Conservation (phyloP, 768 basidiomycete genomes). For the Dacryopinax primogenitus region DNA sequence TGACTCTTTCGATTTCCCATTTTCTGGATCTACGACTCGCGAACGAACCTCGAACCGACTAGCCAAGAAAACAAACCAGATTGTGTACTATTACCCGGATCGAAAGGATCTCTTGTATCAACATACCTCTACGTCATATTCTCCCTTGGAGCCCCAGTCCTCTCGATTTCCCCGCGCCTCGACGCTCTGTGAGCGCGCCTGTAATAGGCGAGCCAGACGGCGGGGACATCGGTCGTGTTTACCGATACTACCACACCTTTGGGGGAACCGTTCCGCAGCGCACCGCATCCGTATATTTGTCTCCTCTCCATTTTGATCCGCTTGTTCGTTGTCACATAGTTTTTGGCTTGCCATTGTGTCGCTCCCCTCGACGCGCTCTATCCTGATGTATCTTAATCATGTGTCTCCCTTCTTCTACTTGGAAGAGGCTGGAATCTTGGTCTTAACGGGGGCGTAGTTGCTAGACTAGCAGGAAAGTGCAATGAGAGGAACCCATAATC, state of each 20-base stretch:
- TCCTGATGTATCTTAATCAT: slow-evolving; percentile 7
- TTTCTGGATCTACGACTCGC: slow-evolving; percentile 3
- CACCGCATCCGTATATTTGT: background rate
- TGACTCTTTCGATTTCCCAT: slow-evolving; percentile 3
- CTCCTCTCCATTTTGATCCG: background rate
- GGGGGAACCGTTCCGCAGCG: background rate
- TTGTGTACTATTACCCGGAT: slow-evolving; percentile 5
- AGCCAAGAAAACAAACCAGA: slow-evolving; percentile 3
- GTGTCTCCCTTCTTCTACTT: slow-evolving; percentile 1
- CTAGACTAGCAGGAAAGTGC: slow-evolving; percentile 3
- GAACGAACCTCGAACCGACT: slow-evolving; percentile 5
- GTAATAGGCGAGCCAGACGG: background rate
- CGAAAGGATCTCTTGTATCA: slow-evolving; percentile 4
- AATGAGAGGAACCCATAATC: background rate
- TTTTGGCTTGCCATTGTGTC: slow-evolving; percentile 9
- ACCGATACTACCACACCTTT: no score
- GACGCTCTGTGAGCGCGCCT: background rate
- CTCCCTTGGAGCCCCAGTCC: slow-evolving; percentile 8
- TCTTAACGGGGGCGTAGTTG: slow-evolving; percentile 6
- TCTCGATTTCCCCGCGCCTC: background rate
- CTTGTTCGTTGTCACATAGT: background rate
- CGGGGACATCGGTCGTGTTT: background rate
- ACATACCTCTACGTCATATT: slow-evolving; percentile 8
- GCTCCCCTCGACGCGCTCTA: slow-evolving; percentile 2
- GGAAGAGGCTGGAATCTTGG: slow-evolving; percentile 9